These are phyloP conservation scores for Phytophthora sojae DNA, from an alignment of 352 stramenopile genomes.

Conservation along the genomic window DNA sequence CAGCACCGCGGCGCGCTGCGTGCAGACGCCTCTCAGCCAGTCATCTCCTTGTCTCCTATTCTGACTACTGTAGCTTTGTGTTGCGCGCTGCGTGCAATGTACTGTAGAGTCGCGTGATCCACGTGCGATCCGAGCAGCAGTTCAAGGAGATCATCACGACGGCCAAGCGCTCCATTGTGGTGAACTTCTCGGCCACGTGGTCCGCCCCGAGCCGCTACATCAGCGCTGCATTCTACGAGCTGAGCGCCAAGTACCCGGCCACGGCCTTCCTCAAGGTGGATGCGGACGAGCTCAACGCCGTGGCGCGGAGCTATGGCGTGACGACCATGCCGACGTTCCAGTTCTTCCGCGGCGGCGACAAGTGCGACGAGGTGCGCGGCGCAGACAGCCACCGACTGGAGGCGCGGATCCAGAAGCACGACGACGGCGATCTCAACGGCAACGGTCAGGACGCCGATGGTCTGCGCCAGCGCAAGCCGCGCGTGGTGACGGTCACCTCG, in stretches of 20 bases:
- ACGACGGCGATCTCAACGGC: conserved; percentile 19
- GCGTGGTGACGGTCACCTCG: conserved; percentile 57
- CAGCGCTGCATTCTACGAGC: conserved; percentile 80
- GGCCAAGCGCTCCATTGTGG: conserved; percentile 78
- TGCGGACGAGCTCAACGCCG: conserved; percentile 80
- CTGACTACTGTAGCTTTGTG: no score
- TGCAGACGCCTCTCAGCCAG: not conserved
- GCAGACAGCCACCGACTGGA: conserved; percentile 78
- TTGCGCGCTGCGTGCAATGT: not conserved
- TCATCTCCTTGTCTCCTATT: not conserved
- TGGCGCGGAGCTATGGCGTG: conserved; percentile 68
- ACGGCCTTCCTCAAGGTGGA: conserved; percentile 92
- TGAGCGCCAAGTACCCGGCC: conserved; percentile 85
- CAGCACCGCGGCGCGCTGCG: no score
- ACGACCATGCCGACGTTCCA: conserved; percentile 96
- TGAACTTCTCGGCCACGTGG: conserved; percentile 91
- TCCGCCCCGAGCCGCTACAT: conserved; percentile 91
- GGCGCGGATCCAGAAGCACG: conserved; percentile 70
- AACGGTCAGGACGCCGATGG: conserved; percentile 10
- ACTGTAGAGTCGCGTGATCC: conserved; percentile 71
- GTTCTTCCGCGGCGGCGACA: conserved; percentile 91
- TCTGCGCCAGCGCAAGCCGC: conserved; percentile 66
- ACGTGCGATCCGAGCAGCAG: conserved; percentile 74
- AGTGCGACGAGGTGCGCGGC: conserved; percentile 90
- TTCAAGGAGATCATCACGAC: conserved; percentile 78